These are phyloP conservation scores for Mucor velutinosus DNA, from an alignment of 371 early-diverging fungal species.

Conservation along the genomic window DNA sequence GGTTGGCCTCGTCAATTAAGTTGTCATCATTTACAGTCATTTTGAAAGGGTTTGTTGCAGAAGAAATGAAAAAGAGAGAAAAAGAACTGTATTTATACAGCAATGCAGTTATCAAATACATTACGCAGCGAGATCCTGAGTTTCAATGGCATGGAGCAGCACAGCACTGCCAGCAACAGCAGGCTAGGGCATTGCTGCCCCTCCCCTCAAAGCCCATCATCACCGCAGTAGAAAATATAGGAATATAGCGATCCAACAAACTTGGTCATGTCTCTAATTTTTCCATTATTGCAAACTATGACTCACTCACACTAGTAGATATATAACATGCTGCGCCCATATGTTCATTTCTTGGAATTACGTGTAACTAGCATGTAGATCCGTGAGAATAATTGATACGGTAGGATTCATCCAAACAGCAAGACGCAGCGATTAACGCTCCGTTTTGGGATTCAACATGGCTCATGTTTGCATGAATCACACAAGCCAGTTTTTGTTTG, in stretches of 20 bases:
- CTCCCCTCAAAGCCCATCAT: neutral
- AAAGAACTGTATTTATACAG: neutral
- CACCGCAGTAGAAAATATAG: neutral
- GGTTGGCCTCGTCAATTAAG: conserved; percentile 15
- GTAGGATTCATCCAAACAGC: neutral
- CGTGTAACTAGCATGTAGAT: neutral
- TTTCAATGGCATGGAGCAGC: neutral
- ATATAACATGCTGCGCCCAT: neutral
- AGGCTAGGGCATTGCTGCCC: neutral
- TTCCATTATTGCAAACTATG: neutral
- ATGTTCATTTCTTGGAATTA: neutral
- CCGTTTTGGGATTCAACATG: neutral
- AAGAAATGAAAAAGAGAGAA: neutral
- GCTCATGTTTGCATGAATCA: neutral
- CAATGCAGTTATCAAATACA: neutral
- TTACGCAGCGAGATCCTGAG: neutral
- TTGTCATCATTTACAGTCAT: conserved; percentile 9
- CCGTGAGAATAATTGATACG: conserved; percentile 13
- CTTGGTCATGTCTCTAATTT: neutral
- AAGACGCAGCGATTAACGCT: neutral
- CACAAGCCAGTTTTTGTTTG: neutral
- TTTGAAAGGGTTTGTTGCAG: neutral
- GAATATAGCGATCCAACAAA: neutral
- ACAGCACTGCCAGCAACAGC: neutral
- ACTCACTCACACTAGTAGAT: neutral